These are phyloP conservation scores for Chaetomium sp. DNA, from an alignment of 2,329 filamentous ascomycete species.

Conservation along the genomic window DNA sequence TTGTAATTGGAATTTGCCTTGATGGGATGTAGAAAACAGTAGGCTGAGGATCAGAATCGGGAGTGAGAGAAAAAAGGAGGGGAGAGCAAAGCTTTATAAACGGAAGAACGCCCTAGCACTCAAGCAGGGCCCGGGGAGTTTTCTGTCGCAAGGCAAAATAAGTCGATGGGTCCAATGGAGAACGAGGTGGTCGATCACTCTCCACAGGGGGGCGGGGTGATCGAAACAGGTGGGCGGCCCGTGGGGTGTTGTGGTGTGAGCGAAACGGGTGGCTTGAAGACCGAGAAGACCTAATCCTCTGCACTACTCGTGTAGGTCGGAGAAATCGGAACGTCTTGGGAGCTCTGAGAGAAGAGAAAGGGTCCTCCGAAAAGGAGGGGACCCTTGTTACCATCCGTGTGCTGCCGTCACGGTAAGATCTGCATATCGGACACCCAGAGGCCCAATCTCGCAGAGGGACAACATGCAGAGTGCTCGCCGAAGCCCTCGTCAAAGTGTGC, in stretches of 20 bases:
- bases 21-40: not conserved
- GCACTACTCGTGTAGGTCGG: not conserved
- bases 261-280: too few species aligned
- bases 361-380: not conserved
- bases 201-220: slow-evolving; percentile 2
- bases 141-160: slow-evolving; percentile 13
- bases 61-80: slow-evolving; percentile 1
- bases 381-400: not conserved
- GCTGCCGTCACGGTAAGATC: slow-evolving; percentile 19
- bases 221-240: not conserved
- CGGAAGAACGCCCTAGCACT: slow-evolving; percentile 3
- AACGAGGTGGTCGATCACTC: not conserved
- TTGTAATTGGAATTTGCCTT: too few species aligned
- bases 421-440: slow-evolving; percentile 6
- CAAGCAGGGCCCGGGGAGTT: not conserved
- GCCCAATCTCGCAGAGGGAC: slow-evolving; percentile 11
- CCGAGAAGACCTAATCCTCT: too few species aligned
- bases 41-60: not conserved
- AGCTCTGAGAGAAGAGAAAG: not conserved
- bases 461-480: not conserved
- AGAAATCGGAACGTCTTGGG: not conserved
- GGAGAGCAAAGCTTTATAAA: slow-evolving; percentile 14
- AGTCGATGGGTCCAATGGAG: too few species aligned
- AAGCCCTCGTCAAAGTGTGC: not conserved
- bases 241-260: too few species aligned